Evolutionary conservation across 1,284 basidiomycete genomes (phyloP).

Genomic region (Cystobasidium sp.): DNA sequence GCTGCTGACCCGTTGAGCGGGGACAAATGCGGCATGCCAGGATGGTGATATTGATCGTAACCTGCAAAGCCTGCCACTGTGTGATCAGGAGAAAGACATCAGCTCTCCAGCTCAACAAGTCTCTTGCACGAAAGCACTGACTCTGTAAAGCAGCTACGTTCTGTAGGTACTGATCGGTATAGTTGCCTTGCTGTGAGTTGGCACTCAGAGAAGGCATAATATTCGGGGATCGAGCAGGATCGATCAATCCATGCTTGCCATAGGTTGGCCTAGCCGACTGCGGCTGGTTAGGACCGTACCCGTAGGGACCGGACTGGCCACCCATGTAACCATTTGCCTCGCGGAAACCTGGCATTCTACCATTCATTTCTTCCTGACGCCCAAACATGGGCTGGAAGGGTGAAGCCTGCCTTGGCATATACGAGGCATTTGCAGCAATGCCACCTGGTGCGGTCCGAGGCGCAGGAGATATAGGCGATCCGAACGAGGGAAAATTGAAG

Average conservation of each 20-base stretch:
- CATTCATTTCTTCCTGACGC: neutral
- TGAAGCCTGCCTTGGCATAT: slow-evolving; percentile 22
- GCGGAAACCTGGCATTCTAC: neutral
- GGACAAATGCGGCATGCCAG: neutral
- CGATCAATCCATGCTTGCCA: neutral
- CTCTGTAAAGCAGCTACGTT: slow-evolving; percentile 34
- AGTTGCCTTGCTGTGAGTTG: neutral
- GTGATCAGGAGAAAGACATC: neutral
- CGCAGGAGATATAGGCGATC: slow-evolving; percentile 36
- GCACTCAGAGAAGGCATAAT: slow-evolving; percentile 33
- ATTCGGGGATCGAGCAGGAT: neutral
- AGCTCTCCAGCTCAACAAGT: neutral
- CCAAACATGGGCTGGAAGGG: slow-evolving; percentile 21
- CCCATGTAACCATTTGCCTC: neutral
- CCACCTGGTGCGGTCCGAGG: slow-evolving; percentile 22
- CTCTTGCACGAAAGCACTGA: neutral
- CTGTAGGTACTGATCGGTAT: slow-evolving; percentile 39
- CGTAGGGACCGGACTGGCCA: neutral
- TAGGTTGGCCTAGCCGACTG: neutral
- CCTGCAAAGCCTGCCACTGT: slow-evolving; percentile 36
- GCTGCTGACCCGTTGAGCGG: neutral
- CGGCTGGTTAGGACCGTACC: neutral
- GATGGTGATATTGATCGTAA: neutral
- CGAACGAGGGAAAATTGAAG: slow-evolving; percentile 38
- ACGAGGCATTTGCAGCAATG: neutral